Evolutionary conservation across 139 green algal genomes (phyloP), one percentile per base, ranked within the genome.

Genomic region (Spirogloea muscicola): DNA sequence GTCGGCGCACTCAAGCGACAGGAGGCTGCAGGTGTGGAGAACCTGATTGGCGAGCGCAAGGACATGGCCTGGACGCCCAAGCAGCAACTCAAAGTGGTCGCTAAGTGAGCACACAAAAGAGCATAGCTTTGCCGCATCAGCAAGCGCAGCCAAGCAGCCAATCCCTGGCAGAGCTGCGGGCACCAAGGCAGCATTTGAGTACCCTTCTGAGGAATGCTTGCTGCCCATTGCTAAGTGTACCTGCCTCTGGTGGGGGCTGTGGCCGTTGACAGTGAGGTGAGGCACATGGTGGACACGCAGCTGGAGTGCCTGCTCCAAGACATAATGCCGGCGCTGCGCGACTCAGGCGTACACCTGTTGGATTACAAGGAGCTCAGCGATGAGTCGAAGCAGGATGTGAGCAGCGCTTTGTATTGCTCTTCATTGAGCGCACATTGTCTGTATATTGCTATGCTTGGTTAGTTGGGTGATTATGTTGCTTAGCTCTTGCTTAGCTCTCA

Each of bases 1-100:
- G 85, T 90, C 27, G 85, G 85, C 21, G 85, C 81, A 38, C 51
- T 90, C 9, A 90, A 89, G 78, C 48, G 84, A 36, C 85, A 90
- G 72, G 62, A 82, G 46, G 81, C 60, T 3, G 85, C 77, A 33
- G 81, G 85, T 39, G 41, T 85, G 39, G 65, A 68, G 2, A 87
- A 88, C 58, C 57, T 89, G 10, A 70, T 67, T 29, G 3, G 38
- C 10, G 57, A 72, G 25, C 40, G 52, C 31, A 41, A 49, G 42
- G 57, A 34, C 18, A 29, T 49, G 10, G 13, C 59, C 25, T 85
- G 72, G 72, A 74, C 80, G 27, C 81, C 83, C 41, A 48, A 16
- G 10, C 46, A 88, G 40, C 72, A 85, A 67, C 76, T 90, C 33
- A 60, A 82, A 29, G 44, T 84, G 36, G 79, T 90, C 16, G 69